Base-by-base conservation (phyloP, 2,329 filamentous ascomycete genomes). In the Colletotrichum liaoningense region DNA sequence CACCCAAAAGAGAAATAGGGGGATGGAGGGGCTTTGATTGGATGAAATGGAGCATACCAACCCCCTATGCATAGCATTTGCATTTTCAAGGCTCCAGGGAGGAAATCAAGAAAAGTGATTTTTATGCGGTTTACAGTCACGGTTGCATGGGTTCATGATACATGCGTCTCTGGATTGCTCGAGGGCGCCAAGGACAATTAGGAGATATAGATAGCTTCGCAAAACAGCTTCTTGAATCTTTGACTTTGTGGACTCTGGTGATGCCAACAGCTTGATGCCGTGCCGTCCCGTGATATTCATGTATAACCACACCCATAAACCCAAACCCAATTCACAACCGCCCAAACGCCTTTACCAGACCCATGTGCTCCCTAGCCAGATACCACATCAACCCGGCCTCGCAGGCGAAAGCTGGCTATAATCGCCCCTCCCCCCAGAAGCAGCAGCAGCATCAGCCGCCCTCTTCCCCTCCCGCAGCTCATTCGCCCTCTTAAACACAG, bases 401-500 rank as follows among this genome's bases (percentile, higher is more conserved):
- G 60, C 28, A 8, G 70, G 19, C 3, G 57, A 42, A 38, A 74
- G 8, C 19, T 63, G 52, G 2, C 68, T 68, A 26, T 74, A 74
- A 1, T 55, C 42, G 4, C 68, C 80, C 74, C 64, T 77, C 22
- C 26, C 73, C 26, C 26, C 73, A 26, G 42, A n/a, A 8, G 62
- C 67, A 5, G 66, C 70, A 3, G 66, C 73, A 2, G 66, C 73
- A 24, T 69, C 65, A 4, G 69, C 73, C 14, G 63, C 62, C 2
- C 68, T 33, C 72, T 72, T 80, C 22, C 75, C 79, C 55, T 82
- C 78, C 30, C 83, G 79, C 77, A 79, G 80, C 63, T 89, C 86
- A 35, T 87, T 69, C 55, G 88, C 79, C 64, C 85, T 86, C 80
- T 86, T 87, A 71, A 88, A 83, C 8, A 84, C 88, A 7, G 90